Conservation (phyloP, 1,139 yeast species). For the Dujonia santamariae region DNA sequence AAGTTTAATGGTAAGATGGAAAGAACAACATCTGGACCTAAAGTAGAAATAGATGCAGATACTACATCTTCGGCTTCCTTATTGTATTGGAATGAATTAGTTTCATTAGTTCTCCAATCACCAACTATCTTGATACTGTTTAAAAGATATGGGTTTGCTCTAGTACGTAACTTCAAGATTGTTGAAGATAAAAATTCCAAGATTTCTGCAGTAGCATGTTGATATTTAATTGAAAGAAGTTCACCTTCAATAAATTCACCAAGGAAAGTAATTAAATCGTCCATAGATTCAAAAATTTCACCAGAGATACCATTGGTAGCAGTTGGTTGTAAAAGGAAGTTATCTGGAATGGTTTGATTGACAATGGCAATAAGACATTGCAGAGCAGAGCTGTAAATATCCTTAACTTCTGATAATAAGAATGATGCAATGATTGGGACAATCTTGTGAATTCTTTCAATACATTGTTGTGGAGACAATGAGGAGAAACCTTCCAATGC, state of each 20-base stretch:
- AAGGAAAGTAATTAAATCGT: conserved; percentile 47
- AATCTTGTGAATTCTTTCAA: conserved; percentile 54
- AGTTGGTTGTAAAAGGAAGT: conserved; percentile 52
- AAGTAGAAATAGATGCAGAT: conserved; percentile 68
- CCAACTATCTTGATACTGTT: conserved; percentile 72
- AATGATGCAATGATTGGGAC: conserved; percentile 58
- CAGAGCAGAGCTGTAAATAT: conserved; percentile 73
- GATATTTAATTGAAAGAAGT: conserved; percentile 70
- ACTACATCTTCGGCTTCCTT: conserved; percentile 79
- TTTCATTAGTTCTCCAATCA: conserved; percentile 78
- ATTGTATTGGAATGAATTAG: conserved; percentile 65
- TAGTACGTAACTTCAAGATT: conserved; percentile 60
- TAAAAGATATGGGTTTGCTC: conserved; percentile 72
- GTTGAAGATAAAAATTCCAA: conserved; percentile 67
- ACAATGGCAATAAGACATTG: conserved; percentile 82
- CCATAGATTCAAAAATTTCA: conserved; percentile 54
- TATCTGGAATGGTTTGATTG: conserved; percentile 62
- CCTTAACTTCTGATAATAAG: conserved; percentile 63
- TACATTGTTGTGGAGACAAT: conserved; percentile 56
- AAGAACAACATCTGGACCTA: conserved; percentile 86
- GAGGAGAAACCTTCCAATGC: conserved; percentile 69
- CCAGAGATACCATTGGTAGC: conserved; percentile 31
- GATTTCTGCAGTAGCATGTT: conserved; percentile 72
- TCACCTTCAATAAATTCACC: conserved; percentile 53
- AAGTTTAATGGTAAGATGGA: conserved; percentile 76